Conservation (phyloP, 1,139 yeast genomes). For the Candida sp. region DNA sequence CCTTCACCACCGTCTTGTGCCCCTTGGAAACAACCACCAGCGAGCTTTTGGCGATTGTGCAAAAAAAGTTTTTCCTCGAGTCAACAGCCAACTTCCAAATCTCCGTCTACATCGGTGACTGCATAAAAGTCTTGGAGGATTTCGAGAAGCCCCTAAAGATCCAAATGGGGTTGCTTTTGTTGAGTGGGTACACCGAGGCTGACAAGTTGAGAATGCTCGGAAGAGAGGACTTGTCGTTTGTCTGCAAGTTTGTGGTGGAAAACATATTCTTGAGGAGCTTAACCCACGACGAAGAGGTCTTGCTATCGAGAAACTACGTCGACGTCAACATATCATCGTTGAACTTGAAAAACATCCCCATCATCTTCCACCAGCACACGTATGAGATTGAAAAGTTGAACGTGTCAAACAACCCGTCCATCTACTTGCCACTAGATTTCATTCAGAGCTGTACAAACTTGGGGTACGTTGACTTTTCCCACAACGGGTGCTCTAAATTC, state of each 20-base stretch:
- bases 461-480: slow-evolving; percentile 66
- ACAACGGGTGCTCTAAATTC: slow-evolving; percentile 74
- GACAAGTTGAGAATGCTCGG: slow-evolving; percentile 84
- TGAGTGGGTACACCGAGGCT: slow-evolving; percentile 80
- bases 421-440: slow-evolving; percentile 82
- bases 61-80: slow-evolving; percentile 77
- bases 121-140: slow-evolving; percentile 73
- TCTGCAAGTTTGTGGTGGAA: slow-evolving; percentile 85
- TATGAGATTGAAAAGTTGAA: slow-evolving; percentile 83
- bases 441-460: slow-evolving; percentile 82
- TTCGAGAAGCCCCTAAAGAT: slow-evolving; percentile 80
- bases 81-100: slow-evolving; percentile 76
- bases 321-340: slow-evolving; percentile 77
- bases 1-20: slow-evolving; percentile 80
- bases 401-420: slow-evolving; percentile 87
- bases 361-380: slow-evolving; percentile 80
- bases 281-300: slow-evolving; percentile 67
- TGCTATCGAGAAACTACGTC: slow-evolving; percentile 67
- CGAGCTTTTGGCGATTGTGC: slow-evolving; percentile 69
- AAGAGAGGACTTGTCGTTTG: slow-evolving; percentile 83
- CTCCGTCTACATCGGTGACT: slow-evolving; percentile 79
- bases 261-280: slow-evolving; percentile 72
- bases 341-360: slow-evolving; percentile 85
- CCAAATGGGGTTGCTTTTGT: slow-evolving; percentile 72
- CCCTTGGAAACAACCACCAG: slow-evolving; percentile 79